Conservation (phyloP, 352 stramenopile genomes). For the Thalassiosira tumida region DNA sequence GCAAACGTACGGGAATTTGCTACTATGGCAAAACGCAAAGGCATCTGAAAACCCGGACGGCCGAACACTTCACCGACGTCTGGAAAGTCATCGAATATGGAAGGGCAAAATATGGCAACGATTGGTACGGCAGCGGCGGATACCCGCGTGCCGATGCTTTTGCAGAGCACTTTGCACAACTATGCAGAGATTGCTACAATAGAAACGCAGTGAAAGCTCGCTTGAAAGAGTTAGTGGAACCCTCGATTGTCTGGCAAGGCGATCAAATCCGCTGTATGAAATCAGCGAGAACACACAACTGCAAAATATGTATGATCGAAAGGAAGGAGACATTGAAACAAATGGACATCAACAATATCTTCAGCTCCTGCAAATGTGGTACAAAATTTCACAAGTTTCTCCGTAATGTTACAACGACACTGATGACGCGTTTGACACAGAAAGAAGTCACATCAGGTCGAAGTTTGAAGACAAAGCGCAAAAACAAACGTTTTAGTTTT, state of each 20-base stretch:
- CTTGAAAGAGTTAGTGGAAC: neutral
- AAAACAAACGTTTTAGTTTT: constrained; percentile 4
- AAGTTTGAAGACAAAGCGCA: neutral
- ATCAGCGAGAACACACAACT: constrained; percentile 9
- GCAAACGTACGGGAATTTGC: neutral
- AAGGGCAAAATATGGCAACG: neutral
- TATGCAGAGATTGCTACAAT: constrained; percentile 7
- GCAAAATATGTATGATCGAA: constrained; percentile 54
- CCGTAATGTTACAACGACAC: constrained; percentile 18
- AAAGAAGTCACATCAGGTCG: constrained; percentile 34
- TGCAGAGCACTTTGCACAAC: neutral
- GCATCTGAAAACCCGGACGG: neutral
- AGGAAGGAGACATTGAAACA: constrained; percentile 37
- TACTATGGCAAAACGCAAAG: constrained; percentile 33
- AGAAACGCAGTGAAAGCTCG: neutral
- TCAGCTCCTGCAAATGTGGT: constrained; percentile 46
- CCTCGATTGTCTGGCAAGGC: constrained; percentile 22
- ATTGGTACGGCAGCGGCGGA: constrained; percentile 1
- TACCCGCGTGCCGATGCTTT: neutral
- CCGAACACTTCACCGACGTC: neutral
- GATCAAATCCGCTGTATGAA: constrained; percentile 46
- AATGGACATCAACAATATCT: constrained; percentile 57
- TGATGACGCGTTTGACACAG: constrained; percentile 54
- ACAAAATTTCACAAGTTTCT: constrained; percentile 14
- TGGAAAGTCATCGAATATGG: constrained; percentile 20